Base-by-base conservation (phyloP, 2,329 filamentous ascomycete genomes). In the Venturia nashicola region DNA sequence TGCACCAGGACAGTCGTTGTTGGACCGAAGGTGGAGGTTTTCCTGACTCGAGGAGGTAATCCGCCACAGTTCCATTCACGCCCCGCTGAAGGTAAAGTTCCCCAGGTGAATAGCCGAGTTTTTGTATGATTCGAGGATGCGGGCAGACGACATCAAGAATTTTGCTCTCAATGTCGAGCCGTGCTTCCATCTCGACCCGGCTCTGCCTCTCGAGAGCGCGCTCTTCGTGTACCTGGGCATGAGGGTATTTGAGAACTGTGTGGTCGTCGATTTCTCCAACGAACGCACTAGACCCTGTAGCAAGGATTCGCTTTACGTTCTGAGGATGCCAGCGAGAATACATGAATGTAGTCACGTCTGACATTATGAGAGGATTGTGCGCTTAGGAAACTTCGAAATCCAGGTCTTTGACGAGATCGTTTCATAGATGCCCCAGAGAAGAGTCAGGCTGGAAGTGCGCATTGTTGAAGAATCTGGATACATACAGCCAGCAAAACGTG, bases 171-270 rank as follows among this genome's bases (percentile, higher is more conserved):
- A 54, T 44, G 23, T 66, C 40, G 48, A 69, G 65, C 6, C 67
- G 59, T 18, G 61, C 63, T 46, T 61, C 65, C 51, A 67, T 65
- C 20, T 66, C 66, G 54, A 63, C 64, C 43, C 43, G 18, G 4
- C 43, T n/a, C 43, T 46, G 18, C 43, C 43, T 46, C 43, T 20
- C 43, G 18, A 11, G 60, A 63, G 36, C 18, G 18, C 43, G n/a
- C 43, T 62, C 20, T 46, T 46, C 43, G 43, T 46, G n/a, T 8
- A 3, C 20, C 43, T 18, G 43, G 43, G 43, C 63, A 42, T 68
- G 66, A 39, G 67, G 61, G 64, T 69, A 69, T 61, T 69, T 69
- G 20, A 70, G 42, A 61, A 70, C 62, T 23, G 67, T 69, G 69
- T 20, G 5, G 43, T 46, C 18, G 43, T 46, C 43, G 43, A 46